Evolutionary conservation across 108 stramenopile genomes (phyloP).

Genomic region (Craspedostauros australis): DNA sequence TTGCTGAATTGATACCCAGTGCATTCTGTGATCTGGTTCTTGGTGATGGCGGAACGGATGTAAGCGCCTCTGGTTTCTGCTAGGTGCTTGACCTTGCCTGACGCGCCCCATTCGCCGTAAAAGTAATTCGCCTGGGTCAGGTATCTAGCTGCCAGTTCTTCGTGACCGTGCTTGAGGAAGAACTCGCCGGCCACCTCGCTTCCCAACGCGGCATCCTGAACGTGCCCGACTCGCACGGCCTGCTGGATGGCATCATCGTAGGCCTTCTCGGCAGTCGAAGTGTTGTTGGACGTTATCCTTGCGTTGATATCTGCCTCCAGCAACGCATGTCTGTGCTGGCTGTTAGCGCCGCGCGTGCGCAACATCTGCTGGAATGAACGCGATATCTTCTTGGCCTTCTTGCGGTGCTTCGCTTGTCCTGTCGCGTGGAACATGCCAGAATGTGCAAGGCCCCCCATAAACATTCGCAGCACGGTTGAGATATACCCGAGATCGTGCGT

Average conservation of each 20-base stretch:
- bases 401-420: slow-evolving; percentile 3
- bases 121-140: slow-evolving; percentile 15
- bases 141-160: background rate
- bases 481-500: slow-evolving; percentile 3
- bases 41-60: background rate
- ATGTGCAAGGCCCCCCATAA: slow-evolving; percentile 7
- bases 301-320: slow-evolving; percentile 23
- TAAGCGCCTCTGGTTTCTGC: background rate
- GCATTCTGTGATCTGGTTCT: background rate
- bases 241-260: slow-evolving; percentile 22
- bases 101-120: slow-evolving; percentile 4
- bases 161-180: background rate
- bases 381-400: slow-evolving; percentile 1
- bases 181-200: slow-evolving; percentile 22
- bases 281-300: background rate
- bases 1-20: background rate
- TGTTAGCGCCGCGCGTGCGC: slow-evolving; percentile 7
- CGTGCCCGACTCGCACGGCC: slow-evolving; percentile 15
- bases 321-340: slow-evolving; percentile 6
- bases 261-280: too few relatives aligned
- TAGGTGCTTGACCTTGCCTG: slow-evolving; percentile 9
- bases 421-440: slow-evolving; percentile 12
- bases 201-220: slow-evolving; percentile 25
- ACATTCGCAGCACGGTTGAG: too few relatives aligned
- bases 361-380: slow-evolving; percentile 2